Evolutionary conservation across 768 basidiomycete genomes (phyloP), one percentile per base, ranked within the genome.

Genomic region (Hydnum rufescens): DNA sequence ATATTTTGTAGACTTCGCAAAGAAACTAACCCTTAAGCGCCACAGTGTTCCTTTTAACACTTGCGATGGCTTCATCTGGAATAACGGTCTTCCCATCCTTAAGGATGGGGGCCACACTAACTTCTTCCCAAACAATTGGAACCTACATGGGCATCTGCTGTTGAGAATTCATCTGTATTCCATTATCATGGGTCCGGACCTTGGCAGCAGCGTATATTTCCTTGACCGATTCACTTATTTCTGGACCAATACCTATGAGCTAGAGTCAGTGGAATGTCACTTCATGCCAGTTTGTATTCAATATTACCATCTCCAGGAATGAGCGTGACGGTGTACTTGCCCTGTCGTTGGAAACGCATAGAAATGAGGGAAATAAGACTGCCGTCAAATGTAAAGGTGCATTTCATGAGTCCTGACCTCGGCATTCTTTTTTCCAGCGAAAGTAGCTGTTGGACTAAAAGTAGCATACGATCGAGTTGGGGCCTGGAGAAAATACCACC

Each of bases 81-180:
- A 99, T 97, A 55, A 87, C 87, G 48, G 90, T 95, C 73, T 96
- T 95, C 49, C 95, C 95, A 54, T 80, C 81, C 66, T 89, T 88
- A 54, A 96, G 70, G 51, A 93, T 76, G 8, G 95, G 95, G 4
- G 87, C 82, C 47, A 99, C 95, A 64, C 82, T 85, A 65, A 96
- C 93, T 68, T 97, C 95, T 66, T 99, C 95, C 95, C 95, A 99
- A 68, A 88, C 75, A 61, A 99, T 95, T 43, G 95, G 95, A 25
- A 95, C 93, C 89, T 93, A 55, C 31, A 18, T 5, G 5, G n/a
- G 31, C 32, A 46, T 19, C 18, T n/a, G n/a, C n/a, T n/a, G n/a
- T n/a, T n/a, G n/a, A n/a, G n/a, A n/a, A n/a, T n/a, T n/a, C n/a
- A 28, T 36, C 8, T 16, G 16, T 28, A 51, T 32, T 39, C 19